Percentiles rank a stretch among this genome's conserved stretches.
Evolutionary conservation across 495 filamentous ascomycete genomes (phyloP).

Genomic region (Trypethelium eluteriae): DNA sequence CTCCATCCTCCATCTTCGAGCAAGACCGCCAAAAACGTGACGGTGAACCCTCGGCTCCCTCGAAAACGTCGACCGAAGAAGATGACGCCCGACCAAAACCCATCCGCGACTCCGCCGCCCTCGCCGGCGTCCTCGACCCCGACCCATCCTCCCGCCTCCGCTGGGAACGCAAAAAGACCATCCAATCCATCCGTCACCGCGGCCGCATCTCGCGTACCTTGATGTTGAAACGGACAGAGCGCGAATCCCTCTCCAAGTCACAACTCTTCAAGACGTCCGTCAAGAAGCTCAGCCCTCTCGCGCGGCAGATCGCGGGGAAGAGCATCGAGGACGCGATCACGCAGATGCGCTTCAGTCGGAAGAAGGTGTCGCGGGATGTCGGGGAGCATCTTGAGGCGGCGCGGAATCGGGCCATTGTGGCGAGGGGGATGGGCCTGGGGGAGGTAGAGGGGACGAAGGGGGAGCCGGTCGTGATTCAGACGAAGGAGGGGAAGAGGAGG

Average conservation of each 20-base stretch:
- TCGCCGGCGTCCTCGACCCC: constrained; percentile 58
- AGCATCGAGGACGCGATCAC: constrained; percentile 81
- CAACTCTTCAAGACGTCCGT: constrained; percentile 66
- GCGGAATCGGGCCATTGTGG: constrained; percentile 66
- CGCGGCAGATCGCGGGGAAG: constrained; percentile 85
- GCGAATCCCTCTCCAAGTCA: constrained; percentile 54
- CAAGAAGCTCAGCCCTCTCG: constrained; percentile 81
- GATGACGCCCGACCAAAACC: neutral
- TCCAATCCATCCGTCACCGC: constrained; percentile 57
- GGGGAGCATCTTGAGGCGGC: constrained; percentile 67
- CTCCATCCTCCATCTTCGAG: constrained; percentile 55
- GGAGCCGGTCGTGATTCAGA: constrained; percentile 25
- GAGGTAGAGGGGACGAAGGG: constrained; percentile 13
- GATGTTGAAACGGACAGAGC: constrained; percentile 64
- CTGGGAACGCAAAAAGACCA: constrained; percentile 78
- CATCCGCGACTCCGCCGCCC: constrained; percentile 41
- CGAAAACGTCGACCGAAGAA: no score
- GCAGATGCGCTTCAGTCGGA: constrained; percentile 93
- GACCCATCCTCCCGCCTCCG: constrained; percentile 54
- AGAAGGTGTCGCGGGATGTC: constrained; percentile 81
- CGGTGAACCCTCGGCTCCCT: neutral
- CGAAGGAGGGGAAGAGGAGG: constrained; percentile 34
- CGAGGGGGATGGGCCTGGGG: constrained; percentile 78
- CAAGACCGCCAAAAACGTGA: constrained; percentile 24
- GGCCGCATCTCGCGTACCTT: constrained; percentile 58